phyloP scores from a whole-genome alignment of 371 early-diverging fungal genomes.

The Lichtheimia ornata region DNA sequence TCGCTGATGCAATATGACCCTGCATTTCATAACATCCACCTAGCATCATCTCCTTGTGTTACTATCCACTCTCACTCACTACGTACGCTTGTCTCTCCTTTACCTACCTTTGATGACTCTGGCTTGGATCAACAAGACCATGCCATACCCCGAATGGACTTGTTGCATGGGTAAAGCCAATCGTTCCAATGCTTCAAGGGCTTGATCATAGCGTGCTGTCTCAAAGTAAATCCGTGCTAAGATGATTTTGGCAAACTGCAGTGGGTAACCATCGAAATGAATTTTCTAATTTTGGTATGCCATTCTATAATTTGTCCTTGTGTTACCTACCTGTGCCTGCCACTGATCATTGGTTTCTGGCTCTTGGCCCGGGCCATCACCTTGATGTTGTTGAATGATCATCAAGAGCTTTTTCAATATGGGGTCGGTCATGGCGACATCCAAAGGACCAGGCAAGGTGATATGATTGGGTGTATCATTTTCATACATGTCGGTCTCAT shows the following conservation, averaged over 20 bases:
- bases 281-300: neutral
- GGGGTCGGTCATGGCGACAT: neutral
- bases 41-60: constrained; percentile 41
- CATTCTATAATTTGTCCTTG: neutral
- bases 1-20: constrained; percentile 47
- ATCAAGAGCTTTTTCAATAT: neutral
- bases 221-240: constrained; percentile 45
- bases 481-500: neutral
- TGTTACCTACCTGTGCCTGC: constrained; percentile 12
- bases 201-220: constrained; percentile 31
- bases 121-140: constrained; percentile 54
- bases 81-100: too few species aligned
- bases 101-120: constrained; percentile 51
- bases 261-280: constrained; percentile 37
- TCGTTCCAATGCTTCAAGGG: constrained; percentile 33
- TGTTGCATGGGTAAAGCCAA: constrained; percentile 35
- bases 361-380: neutral
- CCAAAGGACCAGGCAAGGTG: neutral
- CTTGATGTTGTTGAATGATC: neutral
- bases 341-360: constrained; percentile 7
- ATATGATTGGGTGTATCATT: constrained; percentile 11
- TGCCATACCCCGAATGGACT: constrained; percentile 51
- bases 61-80: constrained; percentile 26
- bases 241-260: constrained; percentile 43
- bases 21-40: constrained; percentile 57